Evolutionary conservation across 2,329 filamentous ascomycete species (phyloP).

Genomic region (Coniella lustricola): DNA sequence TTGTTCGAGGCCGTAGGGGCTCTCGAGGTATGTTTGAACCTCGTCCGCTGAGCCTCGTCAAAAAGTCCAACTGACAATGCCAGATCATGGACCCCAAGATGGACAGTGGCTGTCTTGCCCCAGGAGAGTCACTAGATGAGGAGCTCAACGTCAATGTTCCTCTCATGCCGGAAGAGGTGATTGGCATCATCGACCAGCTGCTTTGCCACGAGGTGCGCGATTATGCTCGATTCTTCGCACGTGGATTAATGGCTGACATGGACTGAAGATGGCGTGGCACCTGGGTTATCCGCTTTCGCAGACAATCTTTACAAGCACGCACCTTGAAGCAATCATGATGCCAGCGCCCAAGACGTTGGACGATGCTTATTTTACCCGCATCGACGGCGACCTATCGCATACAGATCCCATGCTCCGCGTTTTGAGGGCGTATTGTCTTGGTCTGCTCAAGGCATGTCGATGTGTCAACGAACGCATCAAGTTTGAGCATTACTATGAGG

Average conservation of each 20-base stretch:
- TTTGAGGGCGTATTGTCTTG: constrained; percentile 79
- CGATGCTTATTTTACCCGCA: constrained; percentile 55
- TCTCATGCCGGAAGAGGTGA: constrained; percentile 68
- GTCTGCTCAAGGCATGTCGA: constrained; percentile 74
- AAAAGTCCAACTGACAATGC: constrained; percentile 2
- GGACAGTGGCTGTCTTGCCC: constrained; percentile 82
- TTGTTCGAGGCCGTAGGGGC: constrained; percentile 90
- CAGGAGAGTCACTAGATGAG: constrained; percentile 76
- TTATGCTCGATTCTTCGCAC: not conserved
- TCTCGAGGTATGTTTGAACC: constrained; percentile 51
- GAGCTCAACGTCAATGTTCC: constrained; percentile 66
- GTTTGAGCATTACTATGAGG: constrained; percentile 86
- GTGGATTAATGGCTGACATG: not conserved
- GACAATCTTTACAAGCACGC: constrained; percentile 86
- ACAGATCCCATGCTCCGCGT: constrained; percentile 50
- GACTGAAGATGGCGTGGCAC: constrained; percentile 81
- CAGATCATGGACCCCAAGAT: constrained; percentile 99
- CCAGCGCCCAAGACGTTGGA: constrained; percentile 57
- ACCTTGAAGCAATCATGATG: constrained; percentile 77
- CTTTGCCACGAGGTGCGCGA: constrained; percentile 71
- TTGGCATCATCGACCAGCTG: constrained; percentile 92
- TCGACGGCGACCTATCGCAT: constrained; percentile 23
- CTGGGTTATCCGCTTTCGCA: constrained; percentile 92
- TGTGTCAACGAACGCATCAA: constrained; percentile 71
- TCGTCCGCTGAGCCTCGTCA: not conserved